Evolutionary conservation across 148 eudicot species (phyloP).

Genomic region (Camellia japonica): DNA sequence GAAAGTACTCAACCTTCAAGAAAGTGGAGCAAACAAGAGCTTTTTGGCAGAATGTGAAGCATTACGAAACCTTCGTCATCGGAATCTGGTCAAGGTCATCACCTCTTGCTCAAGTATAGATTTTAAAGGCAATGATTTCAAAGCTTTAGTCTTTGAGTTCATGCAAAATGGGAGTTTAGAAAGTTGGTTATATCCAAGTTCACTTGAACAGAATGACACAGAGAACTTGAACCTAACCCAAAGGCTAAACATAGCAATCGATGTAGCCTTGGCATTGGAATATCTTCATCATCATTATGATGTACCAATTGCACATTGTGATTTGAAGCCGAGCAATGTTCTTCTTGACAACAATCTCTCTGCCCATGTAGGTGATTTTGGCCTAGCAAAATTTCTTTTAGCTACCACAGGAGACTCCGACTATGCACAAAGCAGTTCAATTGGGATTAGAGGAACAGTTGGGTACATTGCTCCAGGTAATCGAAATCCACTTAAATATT

Average conservation of each 20-base stretch:
- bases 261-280: conserved; percentile 28
- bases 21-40: conserved; percentile 24
- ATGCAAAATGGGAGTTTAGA: conserved; percentile 34
- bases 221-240: conserved; percentile 8
- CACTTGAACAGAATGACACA: not conserved
- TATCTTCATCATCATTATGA: conserved; percentile 29
- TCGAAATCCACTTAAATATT: too few species aligned
- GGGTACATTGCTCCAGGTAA: too few species aligned
- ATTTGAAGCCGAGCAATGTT: conserved; percentile 25
- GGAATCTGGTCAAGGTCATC: conserved; percentile 29
- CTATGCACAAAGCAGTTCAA: conserved; percentile 6
- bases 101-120: conserved; percentile 25
- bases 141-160: conserved; percentile 24
- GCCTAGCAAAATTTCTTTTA: conserved; percentile 21
- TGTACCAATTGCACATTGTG: conserved; percentile 13
- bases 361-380: conserved; percentile 33
- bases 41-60: conserved; percentile 32
- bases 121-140: conserved; percentile 20
- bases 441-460: conserved; percentile 20
- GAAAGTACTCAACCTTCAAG: conserved; percentile 27
- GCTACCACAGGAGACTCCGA: not conserved
- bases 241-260: conserved; percentile 27
- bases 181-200: conserved; percentile 21
- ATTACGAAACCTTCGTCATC: conserved; percentile 20
- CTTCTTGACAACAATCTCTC: conserved; percentile 22